Evolutionary conservation across 495 filamentous ascomycete species (phyloP).

Genomic region (Apiosordaria backusii): DNA sequence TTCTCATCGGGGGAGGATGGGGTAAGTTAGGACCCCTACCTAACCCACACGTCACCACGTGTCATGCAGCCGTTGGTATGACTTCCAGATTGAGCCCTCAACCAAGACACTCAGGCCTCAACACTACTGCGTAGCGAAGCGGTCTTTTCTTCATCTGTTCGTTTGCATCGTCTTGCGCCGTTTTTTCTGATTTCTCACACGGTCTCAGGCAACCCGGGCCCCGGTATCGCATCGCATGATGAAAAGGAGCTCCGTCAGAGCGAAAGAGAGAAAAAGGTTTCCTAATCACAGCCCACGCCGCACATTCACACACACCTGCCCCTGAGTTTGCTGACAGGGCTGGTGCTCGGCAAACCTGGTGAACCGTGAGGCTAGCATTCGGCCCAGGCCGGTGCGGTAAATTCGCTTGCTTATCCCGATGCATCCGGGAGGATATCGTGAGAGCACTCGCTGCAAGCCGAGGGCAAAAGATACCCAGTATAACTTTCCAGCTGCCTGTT

Average conservation of each 20-base stretch:
- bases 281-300: slow-evolving; percentile 11
- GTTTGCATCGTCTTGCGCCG: slow-evolving; percentile 5
- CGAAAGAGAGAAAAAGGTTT: slow-evolving; percentile 10
- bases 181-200: background rate
- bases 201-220: background rate
- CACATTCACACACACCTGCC: slow-evolving; percentile 12
- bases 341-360: slow-evolving; percentile 4
- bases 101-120: background rate
- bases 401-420: background rate
- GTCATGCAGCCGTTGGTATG: slow-evolving; percentile 32
- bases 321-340: slow-evolving; percentile 16
- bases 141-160: background rate
- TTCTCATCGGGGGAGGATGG: slow-evolving; percentile 1
- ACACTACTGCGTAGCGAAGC: slow-evolving; percentile 1
- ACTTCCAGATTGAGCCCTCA: slow-evolving; percentile 5
- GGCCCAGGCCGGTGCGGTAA: slow-evolving; percentile 20
- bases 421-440: background rate
- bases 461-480: background rate
- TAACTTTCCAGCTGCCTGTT: background rate
- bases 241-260: slow-evolving; percentile 6
- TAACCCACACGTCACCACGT: slow-evolving; percentile 27
- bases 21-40: background rate
- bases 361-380: slow-evolving; percentile 14
- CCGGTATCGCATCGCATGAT: slow-evolving; percentile 5
- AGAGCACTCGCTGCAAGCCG: background rate